Conservation (phyloP, 176 grass and related monocot species). For the Panicum miliaceum region DNA sequence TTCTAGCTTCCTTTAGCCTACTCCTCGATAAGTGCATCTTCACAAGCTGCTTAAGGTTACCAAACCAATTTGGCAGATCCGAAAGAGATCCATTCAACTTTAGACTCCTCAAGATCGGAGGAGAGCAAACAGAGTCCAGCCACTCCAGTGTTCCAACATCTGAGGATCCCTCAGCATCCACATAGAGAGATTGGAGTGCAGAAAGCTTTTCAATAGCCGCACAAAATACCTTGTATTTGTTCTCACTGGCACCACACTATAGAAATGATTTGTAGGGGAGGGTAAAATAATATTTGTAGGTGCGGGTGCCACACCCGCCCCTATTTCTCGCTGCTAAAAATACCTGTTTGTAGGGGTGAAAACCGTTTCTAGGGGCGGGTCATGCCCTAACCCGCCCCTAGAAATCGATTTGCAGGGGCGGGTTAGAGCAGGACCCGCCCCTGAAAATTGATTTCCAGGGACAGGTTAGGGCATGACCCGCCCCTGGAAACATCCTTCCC, state of each 20-base stretch:
- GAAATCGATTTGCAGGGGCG: no score
- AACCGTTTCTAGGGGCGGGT: no score
- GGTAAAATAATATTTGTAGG: no score
- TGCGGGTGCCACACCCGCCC: no score
- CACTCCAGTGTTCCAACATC: slow-evolving; percentile 26
- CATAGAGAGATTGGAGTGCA: not conserved
- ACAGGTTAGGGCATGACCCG: no score
- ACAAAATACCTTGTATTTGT: slow-evolving; percentile 10
- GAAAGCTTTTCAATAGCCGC: slow-evolving; percentile 30
- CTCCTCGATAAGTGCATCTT: not conserved
- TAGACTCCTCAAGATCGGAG: not conserved
- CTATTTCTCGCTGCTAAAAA: no score
- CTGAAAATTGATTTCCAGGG: no score
- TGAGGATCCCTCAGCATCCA: slow-evolving; percentile 15
- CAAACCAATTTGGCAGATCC: not conserved
- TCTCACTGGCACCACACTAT: not conserved
- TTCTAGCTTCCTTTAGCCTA: not conserved
- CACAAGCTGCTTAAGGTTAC: slow-evolving; percentile 6
- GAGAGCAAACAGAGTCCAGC: not conserved
- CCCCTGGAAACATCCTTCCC: no score
- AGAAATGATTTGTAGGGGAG: no score
- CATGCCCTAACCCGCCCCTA: no score
- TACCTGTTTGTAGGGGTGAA: no score
- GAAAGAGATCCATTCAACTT: not conserved
- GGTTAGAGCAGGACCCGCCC: no score